Evolutionary conservation across 192 early-diverging fungal species (phyloP).

Genomic region (Coemansia asiatica): DNA sequence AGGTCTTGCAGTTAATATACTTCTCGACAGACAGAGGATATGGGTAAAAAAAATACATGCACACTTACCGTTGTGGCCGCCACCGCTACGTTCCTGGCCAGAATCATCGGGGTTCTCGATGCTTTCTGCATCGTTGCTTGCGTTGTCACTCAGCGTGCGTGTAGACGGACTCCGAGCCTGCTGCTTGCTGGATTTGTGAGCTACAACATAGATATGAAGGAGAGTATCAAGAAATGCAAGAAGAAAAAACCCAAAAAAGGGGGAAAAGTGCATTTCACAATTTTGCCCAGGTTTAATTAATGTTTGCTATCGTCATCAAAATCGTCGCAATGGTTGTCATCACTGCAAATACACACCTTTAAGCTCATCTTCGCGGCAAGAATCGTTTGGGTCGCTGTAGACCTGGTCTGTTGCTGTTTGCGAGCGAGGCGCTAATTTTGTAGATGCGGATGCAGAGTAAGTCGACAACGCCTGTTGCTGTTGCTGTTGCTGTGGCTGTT

Average conservation of each 20-base stretch:
- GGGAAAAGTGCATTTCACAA: background rate
- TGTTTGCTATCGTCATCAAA: background rate
- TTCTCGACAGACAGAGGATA: background rate
- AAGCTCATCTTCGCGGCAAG: slow-evolving; percentile 1
- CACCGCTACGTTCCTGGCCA: slow-evolving; percentile 11
- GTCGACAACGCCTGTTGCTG: background rate
- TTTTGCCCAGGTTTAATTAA: background rate
- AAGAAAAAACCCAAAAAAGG: background rate
- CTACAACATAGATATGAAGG: background rate
- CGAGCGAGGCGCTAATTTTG: background rate
- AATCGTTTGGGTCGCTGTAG: slow-evolving; percentile 1
- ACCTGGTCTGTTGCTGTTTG: background rate
- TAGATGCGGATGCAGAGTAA: background rate
- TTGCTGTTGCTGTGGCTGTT: slow-evolving; percentile 6
- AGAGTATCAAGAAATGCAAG: background rate
- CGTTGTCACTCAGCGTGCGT: background rate
- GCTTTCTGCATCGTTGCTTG: slow-evolving; percentile 9
- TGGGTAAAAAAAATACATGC: background rate
- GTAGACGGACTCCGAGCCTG: slow-evolving; percentile 14
- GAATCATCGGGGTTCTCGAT: slow-evolving; percentile 2
- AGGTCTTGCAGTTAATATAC: background rate
- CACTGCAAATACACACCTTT: slow-evolving; percentile 2
- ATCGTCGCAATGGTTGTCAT: background rate
- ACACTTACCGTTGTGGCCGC: slow-evolving; percentile 44
- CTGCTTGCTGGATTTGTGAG: slow-evolving; percentile 10